phyloP scores from a whole-genome alignment of 1,284 basidiomycete species.

The Schizophyllum amplum region DNA sequence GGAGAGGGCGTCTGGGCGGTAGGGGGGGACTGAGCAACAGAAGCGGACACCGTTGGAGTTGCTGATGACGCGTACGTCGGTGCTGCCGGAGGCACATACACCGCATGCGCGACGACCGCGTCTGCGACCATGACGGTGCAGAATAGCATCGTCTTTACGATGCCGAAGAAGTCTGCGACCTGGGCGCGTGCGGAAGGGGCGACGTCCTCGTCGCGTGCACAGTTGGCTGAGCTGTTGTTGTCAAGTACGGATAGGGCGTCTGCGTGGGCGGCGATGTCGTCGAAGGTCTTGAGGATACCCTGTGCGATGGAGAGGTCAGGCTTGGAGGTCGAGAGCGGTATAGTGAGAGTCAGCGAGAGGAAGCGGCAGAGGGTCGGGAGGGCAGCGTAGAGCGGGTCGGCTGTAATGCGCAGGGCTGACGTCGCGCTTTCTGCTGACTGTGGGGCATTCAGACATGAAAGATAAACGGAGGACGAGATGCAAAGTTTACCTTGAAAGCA shows the following conservation, averaged over 20 bases:
- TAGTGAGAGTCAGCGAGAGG: not conserved
- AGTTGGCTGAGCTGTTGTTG: too few species aligned
- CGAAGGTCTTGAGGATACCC: not conserved
- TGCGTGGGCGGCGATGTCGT: not conserved
- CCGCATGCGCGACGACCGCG: constrained; percentile 43
- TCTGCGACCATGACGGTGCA: constrained; percentile 60
- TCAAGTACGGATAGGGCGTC: not conserved
- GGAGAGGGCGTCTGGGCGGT: too few species aligned
- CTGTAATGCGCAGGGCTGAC: not conserved
- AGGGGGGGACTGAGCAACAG: constrained; percentile 15
- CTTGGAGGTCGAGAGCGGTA: not conserved
- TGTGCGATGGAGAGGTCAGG: not conserved
- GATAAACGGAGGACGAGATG: too few species aligned
- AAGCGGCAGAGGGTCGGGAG: not conserved
- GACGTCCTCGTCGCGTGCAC: not conserved
- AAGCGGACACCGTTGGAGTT: too few species aligned
- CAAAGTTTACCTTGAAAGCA: not conserved
- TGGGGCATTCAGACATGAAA: too few species aligned
- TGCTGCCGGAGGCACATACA: constrained; percentile 37
- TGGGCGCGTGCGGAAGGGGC: constrained; percentile 5
- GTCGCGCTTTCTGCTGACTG: too few species aligned
- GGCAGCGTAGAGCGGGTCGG: not conserved
- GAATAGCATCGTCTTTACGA: constrained; percentile 65
- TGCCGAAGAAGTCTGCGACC: constrained; percentile 36
- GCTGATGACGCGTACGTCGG: not conserved